Percentiles rank a stretch among this genome's conserved stretches.
Conservation (phyloP, 257 asterid genomes). For the Verbena officinalis region DNA sequence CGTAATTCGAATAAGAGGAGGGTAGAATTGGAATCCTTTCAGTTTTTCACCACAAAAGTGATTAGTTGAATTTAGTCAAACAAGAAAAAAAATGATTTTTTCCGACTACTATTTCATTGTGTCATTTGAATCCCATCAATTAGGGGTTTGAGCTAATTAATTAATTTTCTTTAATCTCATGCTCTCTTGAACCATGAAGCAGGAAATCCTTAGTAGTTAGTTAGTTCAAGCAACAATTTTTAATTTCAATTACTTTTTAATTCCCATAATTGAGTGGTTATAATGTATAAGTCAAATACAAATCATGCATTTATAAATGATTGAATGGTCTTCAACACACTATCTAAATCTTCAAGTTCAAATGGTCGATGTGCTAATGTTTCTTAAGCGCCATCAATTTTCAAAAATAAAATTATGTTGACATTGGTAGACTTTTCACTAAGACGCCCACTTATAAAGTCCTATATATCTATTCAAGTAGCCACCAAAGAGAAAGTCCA, state of each 20-base stretch:
- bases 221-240: not conserved
- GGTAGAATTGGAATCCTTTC: too few relatives aligned
- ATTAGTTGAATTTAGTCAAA: too few relatives aligned
- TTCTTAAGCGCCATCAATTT: conserved; percentile 20
- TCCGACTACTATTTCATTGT: too few relatives aligned
- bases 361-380: conserved; percentile 1
- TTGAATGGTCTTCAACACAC: not conserved
- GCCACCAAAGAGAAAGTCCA: too few relatives aligned
- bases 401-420: conserved; percentile 7
- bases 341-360: conserved; percentile 2
- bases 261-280: not conserved
- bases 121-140: too few relatives aligned
- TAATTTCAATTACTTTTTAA: not conserved
- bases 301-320: not conserved
- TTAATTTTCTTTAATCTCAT: not conserved
- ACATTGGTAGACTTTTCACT: not conserved
- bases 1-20: too few relatives aligned
- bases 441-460: conserved; percentile 24
- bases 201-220: too few relatives aligned
- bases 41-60: too few relatives aligned
- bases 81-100: too few relatives aligned
- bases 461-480: not conserved
- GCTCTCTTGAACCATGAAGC: not conserved
- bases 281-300: not conserved
- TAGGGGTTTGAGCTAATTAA: too few relatives aligned